Evolutionary conservation across 1,139 yeast species (phyloP), one percentile per base, ranked within the genome.

Genomic region (Meyerozyma carpophila): DNA sequence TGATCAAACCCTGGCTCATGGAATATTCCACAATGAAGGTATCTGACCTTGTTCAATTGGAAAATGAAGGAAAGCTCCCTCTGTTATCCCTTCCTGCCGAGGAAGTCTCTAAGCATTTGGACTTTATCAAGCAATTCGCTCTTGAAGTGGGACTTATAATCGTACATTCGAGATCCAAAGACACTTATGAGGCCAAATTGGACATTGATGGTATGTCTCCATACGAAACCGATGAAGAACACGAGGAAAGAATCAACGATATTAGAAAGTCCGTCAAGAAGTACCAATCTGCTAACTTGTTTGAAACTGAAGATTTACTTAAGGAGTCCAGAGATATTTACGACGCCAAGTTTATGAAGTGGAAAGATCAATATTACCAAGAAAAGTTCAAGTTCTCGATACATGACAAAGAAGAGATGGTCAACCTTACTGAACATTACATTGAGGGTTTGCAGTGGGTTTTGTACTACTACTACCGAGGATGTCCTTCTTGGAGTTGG

Each of bases 381-480:
- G 79, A 79, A 20, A 94, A 94, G 61, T 73, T 94, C 49, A 79
- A 79, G 9, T 87, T 88, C 51, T 77, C 85, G 14, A 70, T 79
- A 41, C 55, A 73, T 36, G 74, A 81, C 44, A 80, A 76, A 28
- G 84, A 79, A 2, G 68, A 79, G 50, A 67, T 91, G 55, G 64
- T 64, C 18, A 77, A 77, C 27, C 62, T 89, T 55, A 78, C 95
- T n/a, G 82, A 82, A 53, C 91, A 89, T 62, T 91, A 90, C 59
- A 73, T 91, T 40, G 96, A 91, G 65, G 98, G 98, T 54, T 73
- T 91, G 51, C 98, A 91, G 65, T 91, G 98, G 98, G 97, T 91
- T 13, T 72, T 91, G 63, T 84, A 78, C 58, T 91, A 91, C 65
- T 91, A 91, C 63, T 91, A 89, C 59, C 78, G 79, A 54, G 98